A percentile compares a stretch with the other conserved stretches of the same genome.
Evolutionary conservation across 495 filamentous ascomycete genomes (phyloP).

Genomic region (Chaetomidium leptoderma): DNA sequence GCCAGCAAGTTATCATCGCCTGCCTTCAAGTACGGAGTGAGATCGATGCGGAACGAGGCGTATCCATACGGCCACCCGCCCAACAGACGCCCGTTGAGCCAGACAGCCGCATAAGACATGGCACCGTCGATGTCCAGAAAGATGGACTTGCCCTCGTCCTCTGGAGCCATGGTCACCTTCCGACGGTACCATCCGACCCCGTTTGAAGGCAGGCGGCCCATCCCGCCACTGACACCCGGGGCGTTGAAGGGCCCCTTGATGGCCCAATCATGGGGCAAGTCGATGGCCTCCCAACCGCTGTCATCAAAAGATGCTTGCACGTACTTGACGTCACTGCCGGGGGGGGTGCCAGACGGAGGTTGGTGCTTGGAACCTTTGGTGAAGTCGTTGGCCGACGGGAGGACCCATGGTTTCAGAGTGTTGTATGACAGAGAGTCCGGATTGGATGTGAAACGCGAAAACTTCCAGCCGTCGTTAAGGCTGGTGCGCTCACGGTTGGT

Average conservation of each 20-base stretch:
- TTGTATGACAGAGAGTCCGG: conserved; percentile 28
- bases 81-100: conserved; percentile 46
- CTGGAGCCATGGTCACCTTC: conserved; percentile 28
- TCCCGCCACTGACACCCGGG: conserved; percentile 48
- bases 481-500: conserved; percentile 18
- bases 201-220: conserved; percentile 52
- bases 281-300: conserved; percentile 19
- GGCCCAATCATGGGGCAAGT: conserved; percentile 48
- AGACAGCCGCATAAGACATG: conserved; percentile 47
- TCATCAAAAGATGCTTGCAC: conserved; percentile 18
- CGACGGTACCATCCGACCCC: conserved; percentile 51
- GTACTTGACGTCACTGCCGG: conserved; percentile 11
- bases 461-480: conserved; percentile 30
- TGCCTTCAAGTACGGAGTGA: conserved; percentile 40
- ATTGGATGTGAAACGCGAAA: conserved; percentile 26
- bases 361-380: conserved; percentile 21
- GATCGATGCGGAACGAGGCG: conserved; percentile 45
- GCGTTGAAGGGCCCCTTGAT: conserved; percentile 45
- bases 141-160: conserved; percentile 36
- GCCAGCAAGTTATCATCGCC: conserved; percentile 41
- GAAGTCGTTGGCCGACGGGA: conserved; percentile 27
- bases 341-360: conserved; percentile 3
- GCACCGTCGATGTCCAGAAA: conserved; percentile 49
- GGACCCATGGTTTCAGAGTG: conserved; percentile 28
- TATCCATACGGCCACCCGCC: conserved; percentile 52